Conservation (phyloP, 306 rosid genomes). For the Oxytropis ochrocephala region DNA sequence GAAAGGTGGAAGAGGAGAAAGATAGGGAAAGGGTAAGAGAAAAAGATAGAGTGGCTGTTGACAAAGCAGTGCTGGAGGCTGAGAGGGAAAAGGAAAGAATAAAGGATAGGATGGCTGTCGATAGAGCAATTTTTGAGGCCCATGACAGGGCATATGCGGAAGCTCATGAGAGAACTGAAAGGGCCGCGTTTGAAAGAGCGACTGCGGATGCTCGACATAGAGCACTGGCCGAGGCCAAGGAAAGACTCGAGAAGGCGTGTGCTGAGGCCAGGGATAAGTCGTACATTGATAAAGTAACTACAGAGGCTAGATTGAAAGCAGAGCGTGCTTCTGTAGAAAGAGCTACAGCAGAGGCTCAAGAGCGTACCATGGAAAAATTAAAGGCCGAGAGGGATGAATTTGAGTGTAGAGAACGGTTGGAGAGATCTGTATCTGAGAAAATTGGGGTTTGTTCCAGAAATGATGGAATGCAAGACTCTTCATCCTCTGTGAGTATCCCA, state of each 20-base stretch:
- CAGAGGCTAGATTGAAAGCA: constrained; percentile 73
- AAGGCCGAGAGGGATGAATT: constrained; percentile 58
- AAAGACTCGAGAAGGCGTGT: constrained; percentile 85
- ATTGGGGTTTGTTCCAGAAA: constrained; percentile 41
- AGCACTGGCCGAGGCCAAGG: constrained; percentile 71
- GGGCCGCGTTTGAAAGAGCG: constrained; percentile 73
- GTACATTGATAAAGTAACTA: constrained; percentile 46
- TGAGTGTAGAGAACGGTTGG: constrained; percentile 58
- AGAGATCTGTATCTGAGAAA: constrained; percentile 80
- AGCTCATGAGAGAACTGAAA: constrained; percentile 63
- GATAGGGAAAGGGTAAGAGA: constrained; percentile 77
- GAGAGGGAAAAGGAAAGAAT: constrained; percentile 88
- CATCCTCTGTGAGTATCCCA: constrained; percentile 54
- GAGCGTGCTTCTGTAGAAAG: constrained; percentile 81
- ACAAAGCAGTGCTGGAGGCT: constrained; percentile 59
- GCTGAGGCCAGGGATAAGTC: constrained; percentile 87
- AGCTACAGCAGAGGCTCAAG: constrained; percentile 83
- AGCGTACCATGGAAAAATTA: constrained; percentile 65
- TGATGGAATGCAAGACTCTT: constrained; percentile 45
- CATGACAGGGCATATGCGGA: constrained; percentile 49
- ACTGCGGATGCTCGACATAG: constrained; percentile 76
- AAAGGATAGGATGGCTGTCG: constrained; percentile 82
- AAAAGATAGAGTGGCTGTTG: constrained; percentile 83
- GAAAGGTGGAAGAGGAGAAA: constrained; percentile 69
- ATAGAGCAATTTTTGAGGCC: constrained; percentile 60